Evolutionary conservation across 192 early-diverging fungal species (phyloP), one percentile per base, ranked within the genome.

Genomic region (Entomortierella chlamydospora): DNA sequence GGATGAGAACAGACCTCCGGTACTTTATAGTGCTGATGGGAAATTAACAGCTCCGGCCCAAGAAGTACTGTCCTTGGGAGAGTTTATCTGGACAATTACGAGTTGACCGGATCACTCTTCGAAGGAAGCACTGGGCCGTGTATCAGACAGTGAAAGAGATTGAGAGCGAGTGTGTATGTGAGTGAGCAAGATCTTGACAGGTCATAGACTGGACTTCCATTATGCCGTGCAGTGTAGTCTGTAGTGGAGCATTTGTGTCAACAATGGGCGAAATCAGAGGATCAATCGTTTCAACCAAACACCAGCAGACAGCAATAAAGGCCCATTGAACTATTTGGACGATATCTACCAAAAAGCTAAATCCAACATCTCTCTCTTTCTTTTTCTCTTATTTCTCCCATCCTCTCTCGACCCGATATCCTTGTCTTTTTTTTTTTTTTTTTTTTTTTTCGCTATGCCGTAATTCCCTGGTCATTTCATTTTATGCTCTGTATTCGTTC

Each of bases 261-360:
- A 10, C 34, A 37, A 10, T 37, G 34, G 45, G 15, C 45, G 45
- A 15, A 20, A 12, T 20, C 15, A n/a, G 45, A 47, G 15, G 20
- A 47, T 47, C 15, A 5, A 20, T 47, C 15, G 15, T 17, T 2
- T 12, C 45, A 47, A 47, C 45, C 45, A 47, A 28, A 13, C 23
- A 5, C 11, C 52, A 54, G 31, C 55, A 57, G 12, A 57, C 55
- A 57, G 5, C 55, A 60, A 60, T 60, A 60, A 60, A 60, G 58
- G 58, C 31, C n/a, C 41, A 26, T 43, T 60, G 22, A 60, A 45
- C 41, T 9, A 41, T 62, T 43, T 31, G 45, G 45, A 47, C 45
- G 20, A 12, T 20, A 11, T 47, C 15, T 47, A 20, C 45, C 39
- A 41, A 12, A 20, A 47, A 20, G 60, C 43, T 50, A 50, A 62